Percentiles rank a stretch among this genome's conserved stretches.
Evolutionary conservation across 148 eudicot genomes (phyloP).

Genomic region (Agrostemma githago): DNA sequence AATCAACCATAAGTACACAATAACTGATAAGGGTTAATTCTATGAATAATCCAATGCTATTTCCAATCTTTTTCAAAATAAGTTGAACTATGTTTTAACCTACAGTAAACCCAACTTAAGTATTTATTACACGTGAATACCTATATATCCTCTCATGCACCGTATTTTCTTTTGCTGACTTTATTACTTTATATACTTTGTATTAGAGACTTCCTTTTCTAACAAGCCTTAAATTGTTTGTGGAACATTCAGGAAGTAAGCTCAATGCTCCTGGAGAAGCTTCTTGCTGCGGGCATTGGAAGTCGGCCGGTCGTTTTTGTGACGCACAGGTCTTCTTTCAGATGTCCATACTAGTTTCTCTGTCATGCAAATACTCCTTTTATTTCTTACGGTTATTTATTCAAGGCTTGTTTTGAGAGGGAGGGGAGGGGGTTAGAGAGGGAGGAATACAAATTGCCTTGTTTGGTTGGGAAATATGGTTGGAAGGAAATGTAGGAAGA

Average conservation of each 20-base stretch:
- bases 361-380: not conserved
- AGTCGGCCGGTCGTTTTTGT: conserved; percentile 85
- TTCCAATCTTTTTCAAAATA: no score
- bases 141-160: not conserved
- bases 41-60: no score
- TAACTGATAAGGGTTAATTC: no score
- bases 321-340: conserved; percentile 67
- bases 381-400: not conserved
- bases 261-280: conserved; percentile 85
- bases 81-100: no score
- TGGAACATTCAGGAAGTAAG: conserved; percentile 75
- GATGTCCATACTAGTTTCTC: conserved; percentile 1
- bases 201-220: not conserved
- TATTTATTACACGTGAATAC: no score
- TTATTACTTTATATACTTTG: not conserved
- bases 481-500: not conserved
- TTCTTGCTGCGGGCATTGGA: conserved; percentile 93
- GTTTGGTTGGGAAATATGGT: not conserved
- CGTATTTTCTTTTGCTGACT: not conserved
- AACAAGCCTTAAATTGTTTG: not conserved
- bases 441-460: not conserved
- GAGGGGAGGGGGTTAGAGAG: not conserved
- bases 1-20: no score
- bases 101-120: no score
- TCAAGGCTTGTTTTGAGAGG: not conserved